Evolutionary conservation across 2,329 filamentous ascomycete genomes (phyloP), one percentile per base, ranked within the genome.

Genomic region (Trichoderma koningiopsis): DNA sequence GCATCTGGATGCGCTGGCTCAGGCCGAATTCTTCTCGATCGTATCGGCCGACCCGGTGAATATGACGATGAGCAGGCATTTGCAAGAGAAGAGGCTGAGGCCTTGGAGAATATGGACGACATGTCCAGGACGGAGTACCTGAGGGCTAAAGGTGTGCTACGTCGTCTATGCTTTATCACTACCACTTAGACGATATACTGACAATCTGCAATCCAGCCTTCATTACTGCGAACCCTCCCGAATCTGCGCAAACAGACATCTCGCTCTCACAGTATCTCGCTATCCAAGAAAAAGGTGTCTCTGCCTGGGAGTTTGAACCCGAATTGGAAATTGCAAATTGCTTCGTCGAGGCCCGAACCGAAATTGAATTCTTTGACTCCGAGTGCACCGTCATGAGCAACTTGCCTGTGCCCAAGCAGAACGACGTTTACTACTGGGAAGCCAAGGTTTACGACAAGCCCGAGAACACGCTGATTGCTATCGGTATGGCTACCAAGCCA

Each of bases 361-460:
- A 99, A 80, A 97, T 99, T 72, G 96, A 99, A 79, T 99, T 99
- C 82, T 99, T 97, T 77, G 96, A 99, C 80, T 96, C 94, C 2
- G 96, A 97, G 79, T 98, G 95, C 83, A 97, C 94, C 75, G 96
- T 98, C 71, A 93, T 97, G 84, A 96, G 92, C 84, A 99, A 99
- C 76, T 82, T 99, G 52, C 96, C 96, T 0, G 93, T 99, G 8
- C 96, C 96, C 16, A 99, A 99, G 78, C 96, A 99, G 78, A 99
- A 99, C 77, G 96, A 99, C 77, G 95, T 98, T 13, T 99, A 99
- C 80, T 99, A 99, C 81, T 99, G 96, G 96, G 96, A 99, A 80
- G 92, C 94, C 68, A 99, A 99, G 84, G 91, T 99, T 65, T 99
- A 96, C 81, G 96, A 99, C 72, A 98, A 98, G 82, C 94, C 96